phyloP scores from a whole-genome alignment of 1,139 yeast species.

The Protomyces lactucae-debilis region DNA sequence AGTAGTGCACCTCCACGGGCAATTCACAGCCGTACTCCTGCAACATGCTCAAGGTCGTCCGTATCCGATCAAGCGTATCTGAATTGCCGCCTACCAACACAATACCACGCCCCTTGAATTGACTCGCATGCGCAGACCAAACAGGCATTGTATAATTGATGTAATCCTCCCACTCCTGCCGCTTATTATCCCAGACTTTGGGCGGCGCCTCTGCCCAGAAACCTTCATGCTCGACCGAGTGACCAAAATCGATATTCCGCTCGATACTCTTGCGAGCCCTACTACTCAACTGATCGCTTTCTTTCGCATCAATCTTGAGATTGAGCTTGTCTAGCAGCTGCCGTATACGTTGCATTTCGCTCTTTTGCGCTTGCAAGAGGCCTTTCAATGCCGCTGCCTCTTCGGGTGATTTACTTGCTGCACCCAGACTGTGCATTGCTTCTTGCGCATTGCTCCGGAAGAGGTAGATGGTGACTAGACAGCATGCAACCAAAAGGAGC shows the following conservation, averaged over 20 bases:
- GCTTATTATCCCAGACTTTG: slow-evolving; percentile 22
- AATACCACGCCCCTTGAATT: slow-evolving; percentile 18
- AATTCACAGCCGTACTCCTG: slow-evolving; percentile 14
- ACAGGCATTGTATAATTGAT: slow-evolving; percentile 21
- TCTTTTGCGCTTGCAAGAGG: slow-evolving; percentile 10
- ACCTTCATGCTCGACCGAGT: slow-evolving; percentile 25
- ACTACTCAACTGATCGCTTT: slow-evolving; percentile 6
- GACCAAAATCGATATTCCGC: slow-evolving; percentile 24
- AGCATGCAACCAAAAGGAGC: background rate
- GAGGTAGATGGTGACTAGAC: background rate
- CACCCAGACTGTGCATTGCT: background rate
- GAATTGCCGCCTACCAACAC: slow-evolving; percentile 23
- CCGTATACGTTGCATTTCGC: slow-evolving; percentile 13
- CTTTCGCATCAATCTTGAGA: slow-evolving; percentile 9
- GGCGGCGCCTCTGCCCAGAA: slow-evolving; percentile 27
- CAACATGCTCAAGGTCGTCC: slow-evolving; percentile 26
- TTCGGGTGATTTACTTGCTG: background rate
- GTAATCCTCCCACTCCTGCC: slow-evolving; percentile 25
- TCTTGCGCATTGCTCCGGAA: background rate
- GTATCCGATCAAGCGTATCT: slow-evolving; percentile 11
- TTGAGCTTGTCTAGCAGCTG: slow-evolving; percentile 15
- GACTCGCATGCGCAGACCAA: slow-evolving; percentile 12
- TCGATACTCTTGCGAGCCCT: slow-evolving; percentile 17
- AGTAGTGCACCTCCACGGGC: slow-evolving; percentile 25
- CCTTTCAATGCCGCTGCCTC: background rate